Evolutionary conservation across 1,139 yeast genomes (phyloP).

Genomic region (Kluyveromyces marxianus): DNA sequence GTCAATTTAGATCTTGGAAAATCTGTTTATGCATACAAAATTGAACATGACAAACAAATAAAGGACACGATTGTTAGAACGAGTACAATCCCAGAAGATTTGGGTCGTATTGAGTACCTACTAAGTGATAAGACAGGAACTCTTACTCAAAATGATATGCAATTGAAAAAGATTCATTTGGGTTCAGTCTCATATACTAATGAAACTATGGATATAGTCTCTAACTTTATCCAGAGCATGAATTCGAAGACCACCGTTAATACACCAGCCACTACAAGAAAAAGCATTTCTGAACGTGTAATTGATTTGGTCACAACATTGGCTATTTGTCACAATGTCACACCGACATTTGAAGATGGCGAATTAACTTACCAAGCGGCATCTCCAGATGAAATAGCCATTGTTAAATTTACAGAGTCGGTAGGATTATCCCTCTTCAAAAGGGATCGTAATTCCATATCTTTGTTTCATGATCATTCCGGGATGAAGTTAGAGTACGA

Average conservation of each 20-base stretch:
- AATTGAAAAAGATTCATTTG: slow-evolving; percentile 81
- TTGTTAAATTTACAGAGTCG: slow-evolving; percentile 80
- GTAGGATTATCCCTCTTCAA: slow-evolving; percentile 75
- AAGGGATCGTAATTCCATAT: slow-evolving; percentile 73
- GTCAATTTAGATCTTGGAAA: slow-evolving; percentile 94
- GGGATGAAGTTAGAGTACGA: slow-evolving; percentile 51
- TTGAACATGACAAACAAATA: slow-evolving; percentile 76
- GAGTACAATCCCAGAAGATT: slow-evolving; percentile 94
- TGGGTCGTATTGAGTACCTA: slow-evolving; percentile 90
- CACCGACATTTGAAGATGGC: slow-evolving; percentile 71
- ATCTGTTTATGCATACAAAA: slow-evolving; percentile 91
- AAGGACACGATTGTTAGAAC: slow-evolving; percentile 90
- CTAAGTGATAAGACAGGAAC: slow-evolving; percentile 96
- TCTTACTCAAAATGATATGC: slow-evolving; percentile 97
- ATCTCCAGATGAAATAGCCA: slow-evolving; percentile 97
- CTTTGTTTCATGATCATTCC: slow-evolving; percentile 57
- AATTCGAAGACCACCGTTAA: slow-evolving; percentile 16
- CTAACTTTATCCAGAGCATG: slow-evolving; percentile 48
- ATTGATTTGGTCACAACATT: slow-evolving; percentile 74
- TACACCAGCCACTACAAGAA: slow-evolving; percentile 33
- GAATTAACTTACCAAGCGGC: slow-evolving; percentile 86
- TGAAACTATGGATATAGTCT: slow-evolving; percentile 85
- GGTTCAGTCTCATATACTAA: slow-evolving; percentile 90
- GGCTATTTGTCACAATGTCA: slow-evolving; percentile 92
- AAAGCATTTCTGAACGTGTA: slow-evolving; percentile 68